Base-by-base conservation (phyloP, 164 flowering plant genomes). In the Saururus chinensis region DNA sequence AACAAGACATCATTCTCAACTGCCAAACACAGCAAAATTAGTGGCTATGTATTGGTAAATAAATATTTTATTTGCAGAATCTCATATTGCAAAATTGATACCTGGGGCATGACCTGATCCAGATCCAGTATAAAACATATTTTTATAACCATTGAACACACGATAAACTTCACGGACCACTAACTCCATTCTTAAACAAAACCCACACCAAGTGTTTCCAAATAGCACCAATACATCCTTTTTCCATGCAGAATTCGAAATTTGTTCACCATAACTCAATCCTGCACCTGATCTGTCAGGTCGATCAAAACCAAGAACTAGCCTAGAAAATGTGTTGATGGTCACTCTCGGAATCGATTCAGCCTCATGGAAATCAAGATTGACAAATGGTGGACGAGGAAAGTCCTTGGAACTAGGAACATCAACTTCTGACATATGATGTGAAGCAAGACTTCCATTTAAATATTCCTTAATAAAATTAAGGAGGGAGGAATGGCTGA, bases 181-280 rank as follows among this genome's bases (percentile, higher is more conserved):
- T 40, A 90, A 66, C 70, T 90, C 97, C 91, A 85, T 90, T 74
- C 91, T 76, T 74, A 79, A 91, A 70, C 97, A 93, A 80, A 90
- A 93, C 19, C 91, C 99, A 74, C 99, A 93, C 96, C 96, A 93
- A 67, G 68, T 77, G 67, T 72, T 83, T 79, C 87, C 85, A 59
- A 90, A 90, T 56, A 93, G 86, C 56, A 93, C 96, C 71, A 93
- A 64, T n/a, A 88, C 84, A 70, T 90, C 96, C 71, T 77, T 82
- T 65, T 70, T 70, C 79, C 82, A 75, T 35, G 77, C 74, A 71
- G 70, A 59, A 20, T 64, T 63, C 52, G 65, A 25, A 59, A 69
- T 70, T 56, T 67, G 70, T 60, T 57, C 35, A 60, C 66, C 64
- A 62, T 80, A 71, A 53, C 55, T 57, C 19, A 64, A 56, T 19